A percentile compares a stretch with the other conserved stretches of the same genome.
phyloP scores from a whole-genome alignment of 2,329 filamentous ascomycete genomes.

The Alternaria metachromatica region DNA sequence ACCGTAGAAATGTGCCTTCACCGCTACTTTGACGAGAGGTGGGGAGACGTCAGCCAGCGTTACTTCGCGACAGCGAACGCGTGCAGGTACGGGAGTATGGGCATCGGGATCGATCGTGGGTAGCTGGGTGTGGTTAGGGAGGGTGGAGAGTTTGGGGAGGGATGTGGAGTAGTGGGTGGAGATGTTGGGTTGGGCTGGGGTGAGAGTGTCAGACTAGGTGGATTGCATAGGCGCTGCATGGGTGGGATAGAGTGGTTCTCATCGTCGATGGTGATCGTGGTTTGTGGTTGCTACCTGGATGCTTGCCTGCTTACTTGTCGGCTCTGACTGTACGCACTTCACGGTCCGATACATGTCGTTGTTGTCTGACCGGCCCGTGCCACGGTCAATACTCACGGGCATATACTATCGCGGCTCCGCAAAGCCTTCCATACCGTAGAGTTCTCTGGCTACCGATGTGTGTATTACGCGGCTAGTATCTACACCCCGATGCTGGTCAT shows the following conservation, averaged over 20 bases:
- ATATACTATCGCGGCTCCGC: conserved; percentile 1
- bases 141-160: neutral
- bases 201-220: neutral
- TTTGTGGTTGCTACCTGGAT: neutral
- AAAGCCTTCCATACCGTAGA: neutral
- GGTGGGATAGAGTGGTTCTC: neutral
- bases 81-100: neutral
- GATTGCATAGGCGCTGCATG: neutral
- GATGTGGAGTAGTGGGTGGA: neutral
- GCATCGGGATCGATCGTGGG: neutral
- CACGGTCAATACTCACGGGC: neutral
- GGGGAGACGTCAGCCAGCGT: conserved; percentile 2
- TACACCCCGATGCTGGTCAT: neutral
- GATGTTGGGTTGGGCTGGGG: neutral
- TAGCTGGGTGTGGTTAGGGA: neutral
- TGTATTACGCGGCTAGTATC: neutral
- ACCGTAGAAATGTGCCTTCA: conserved; percentile 8
- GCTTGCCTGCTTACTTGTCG: neutral
- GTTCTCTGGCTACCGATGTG: neutral
- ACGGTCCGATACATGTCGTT: neutral
- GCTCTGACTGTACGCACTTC: neutral
- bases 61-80: neutral
- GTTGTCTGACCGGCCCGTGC: neutral
- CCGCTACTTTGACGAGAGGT: conserved; percentile 29
- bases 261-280: neutral